Conservation (phyloP, 192 early-diverging fungal genomes). For the Blastocladiella britannica region DNA sequence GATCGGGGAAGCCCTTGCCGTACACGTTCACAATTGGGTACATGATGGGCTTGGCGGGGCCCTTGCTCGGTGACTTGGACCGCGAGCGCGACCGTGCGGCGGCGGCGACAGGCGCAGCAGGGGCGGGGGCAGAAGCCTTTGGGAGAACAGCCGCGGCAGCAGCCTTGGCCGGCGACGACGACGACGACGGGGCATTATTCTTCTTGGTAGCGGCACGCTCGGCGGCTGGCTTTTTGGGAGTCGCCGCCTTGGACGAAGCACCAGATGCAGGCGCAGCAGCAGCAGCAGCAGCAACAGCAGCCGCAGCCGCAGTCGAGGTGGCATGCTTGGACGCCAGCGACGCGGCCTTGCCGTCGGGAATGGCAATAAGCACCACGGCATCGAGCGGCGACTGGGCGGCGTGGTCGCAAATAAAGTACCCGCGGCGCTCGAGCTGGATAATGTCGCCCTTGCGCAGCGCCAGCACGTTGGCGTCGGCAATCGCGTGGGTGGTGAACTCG, state of each 20-base stretch:
- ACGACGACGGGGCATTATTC: not conserved
- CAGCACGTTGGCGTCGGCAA: conserved; percentile 50
- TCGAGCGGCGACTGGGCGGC: conserved; percentile 24
- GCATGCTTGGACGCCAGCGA: conserved; percentile 42
- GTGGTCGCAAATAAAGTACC: conserved; percentile 81
- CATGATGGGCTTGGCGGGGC: not conserved
- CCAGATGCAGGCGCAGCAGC: not conserved
- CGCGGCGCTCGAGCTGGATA: conserved; percentile 91
- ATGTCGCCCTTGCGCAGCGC: conserved; percentile 44
- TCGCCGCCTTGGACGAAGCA: no score
- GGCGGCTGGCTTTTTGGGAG: not conserved
- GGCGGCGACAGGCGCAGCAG: not conserved
- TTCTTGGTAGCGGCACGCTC: not conserved
- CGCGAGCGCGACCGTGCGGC: not conserved
- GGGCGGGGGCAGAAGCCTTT: not conserved
- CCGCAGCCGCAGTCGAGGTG: not conserved
- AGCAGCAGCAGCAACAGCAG: not conserved
- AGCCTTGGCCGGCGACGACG: not conserved
- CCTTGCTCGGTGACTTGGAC: not conserved
- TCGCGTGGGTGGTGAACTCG: conserved; percentile 46
- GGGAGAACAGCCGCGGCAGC: no score
- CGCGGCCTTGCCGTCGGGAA: conserved; percentile 81
- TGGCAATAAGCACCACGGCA: conserved; percentile 48
- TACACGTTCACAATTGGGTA: not conserved
- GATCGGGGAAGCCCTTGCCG: not conserved